These are phyloP conservation scores for Alternaria atra DNA, from an alignment of 2,329 filamentous ascomycete species.

Conservation along the genomic window DNA sequence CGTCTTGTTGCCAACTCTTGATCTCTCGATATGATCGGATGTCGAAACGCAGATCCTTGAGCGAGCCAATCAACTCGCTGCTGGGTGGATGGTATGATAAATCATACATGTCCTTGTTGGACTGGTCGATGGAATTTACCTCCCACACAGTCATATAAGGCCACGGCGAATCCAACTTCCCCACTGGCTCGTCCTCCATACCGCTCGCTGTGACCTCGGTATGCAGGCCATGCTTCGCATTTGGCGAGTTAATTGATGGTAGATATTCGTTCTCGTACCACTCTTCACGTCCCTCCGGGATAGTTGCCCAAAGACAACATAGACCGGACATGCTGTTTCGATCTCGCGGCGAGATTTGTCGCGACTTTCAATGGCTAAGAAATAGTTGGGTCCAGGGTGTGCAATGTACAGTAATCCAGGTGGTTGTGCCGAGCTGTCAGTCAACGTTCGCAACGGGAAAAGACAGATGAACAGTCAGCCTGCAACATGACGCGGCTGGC, in stretches of 20 bases:
- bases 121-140: constrained; percentile 1
- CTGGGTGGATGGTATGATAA: constrained; percentile 11
- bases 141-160: constrained; percentile 22
- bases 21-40: constrained; percentile 22
- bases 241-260: constrained; percentile 7
- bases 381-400: background rate
- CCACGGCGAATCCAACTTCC: constrained; percentile 28
- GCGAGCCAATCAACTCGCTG: background rate
- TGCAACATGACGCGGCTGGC: constrained; percentile 12
- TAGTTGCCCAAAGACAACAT: constrained; percentile 29
- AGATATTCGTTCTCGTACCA: constrained; percentile 32
- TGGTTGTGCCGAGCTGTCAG: constrained; percentile 4
- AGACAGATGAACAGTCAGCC: background rate
- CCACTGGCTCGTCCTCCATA: constrained; percentile 26
- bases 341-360: background rate
- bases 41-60: constrained; percentile 22
- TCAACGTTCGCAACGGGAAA: background rate
- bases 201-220: constrained; percentile 24
- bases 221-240: constrained; percentile 21
- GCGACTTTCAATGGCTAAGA: background rate
- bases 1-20: constrained; percentile 22
- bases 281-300: constrained; percentile 18
- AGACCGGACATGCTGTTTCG: constrained; percentile 28
- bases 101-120: constrained; percentile 9
- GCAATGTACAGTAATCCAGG: background rate